Base-by-base conservation (phyloP, 2,329 filamentous ascomycete genomes). In the Paracorniculantispora psalliotae region DNA sequence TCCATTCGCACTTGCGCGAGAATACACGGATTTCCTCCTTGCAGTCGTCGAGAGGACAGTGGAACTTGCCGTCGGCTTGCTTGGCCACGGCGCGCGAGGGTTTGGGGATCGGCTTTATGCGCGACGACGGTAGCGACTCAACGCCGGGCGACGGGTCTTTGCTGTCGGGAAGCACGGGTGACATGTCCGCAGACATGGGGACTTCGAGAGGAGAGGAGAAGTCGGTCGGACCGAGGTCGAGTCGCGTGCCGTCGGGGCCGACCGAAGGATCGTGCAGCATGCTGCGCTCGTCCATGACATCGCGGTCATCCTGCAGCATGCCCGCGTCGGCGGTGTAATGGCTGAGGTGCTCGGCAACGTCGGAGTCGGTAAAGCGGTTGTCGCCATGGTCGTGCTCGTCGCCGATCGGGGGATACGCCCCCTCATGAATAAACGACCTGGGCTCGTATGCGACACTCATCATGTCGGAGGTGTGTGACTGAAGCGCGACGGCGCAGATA, bases 1-100 rank as follows among this genome's bases (percentile, higher is more conserved):
- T 96, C 91, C 91, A 97, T 77, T 96, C 92, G 76, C 92, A 96
- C 65, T 91, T 93, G 63, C 92, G 84, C 57, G 84, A 81, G 69
- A 96, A 97, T 13, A 81, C 82, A 47, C 80, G 82, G 5, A 80
- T 67, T 5, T 86, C 80, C 55, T 88, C 84, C 13, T 77, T 80
- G 67, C 92, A 97, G 59, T 88, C 86, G 0, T 80, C 74, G 64
- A 85, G 84, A 17, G 84, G 85, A 73, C 93, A 97, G 59, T 87
- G 81, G 67, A 87, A 94, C 68, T 90, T 87, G n/a, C 89, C 89
- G 25, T 90, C 81, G 1, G 77, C 70, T 64, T 91, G 91, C 72
- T 85, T 86, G 4, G 74, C 74, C 0, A 80, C 78, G 41, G 80
- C 74, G 33, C 85, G 81, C 30, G 83, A 78, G 0, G 84, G 85